A percentile compares a stretch with the other conserved stretches of the same genome.
phyloP scores from a whole-genome alignment of 176 grass and related monocot genomes.

The Paspalum vaginatum region DNA sequence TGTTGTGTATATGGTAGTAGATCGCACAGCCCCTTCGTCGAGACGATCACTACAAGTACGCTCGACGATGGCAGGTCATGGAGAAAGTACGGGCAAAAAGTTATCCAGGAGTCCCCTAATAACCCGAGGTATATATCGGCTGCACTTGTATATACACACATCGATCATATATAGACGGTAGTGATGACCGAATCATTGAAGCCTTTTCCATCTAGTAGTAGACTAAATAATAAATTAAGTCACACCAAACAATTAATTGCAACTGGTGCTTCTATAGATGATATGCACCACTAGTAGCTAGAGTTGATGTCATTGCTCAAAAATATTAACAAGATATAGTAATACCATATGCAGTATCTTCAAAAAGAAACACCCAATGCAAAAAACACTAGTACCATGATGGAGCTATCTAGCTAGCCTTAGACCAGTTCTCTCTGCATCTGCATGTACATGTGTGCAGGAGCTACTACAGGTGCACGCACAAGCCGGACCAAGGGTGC shows the following conservation, averaged over 20 bases:
- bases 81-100: constrained; percentile 91
- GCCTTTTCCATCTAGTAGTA: not conserved
- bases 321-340: too few species aligned
- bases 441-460: constrained; percentile 28
- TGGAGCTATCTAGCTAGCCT: not conserved
- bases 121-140: constrained; percentile 49
- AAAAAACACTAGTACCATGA: not conserved
- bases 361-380: too few species aligned
- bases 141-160: not conserved
- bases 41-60: constrained; percentile 24
- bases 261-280: constrained; percentile 11
- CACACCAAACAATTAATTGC: constrained; percentile 17
- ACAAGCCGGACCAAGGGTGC: constrained; percentile 68
- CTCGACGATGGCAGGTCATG: constrained; percentile 59
- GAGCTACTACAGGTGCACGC: constrained; percentile 87
- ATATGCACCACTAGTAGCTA: not conserved
- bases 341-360: too few species aligned
- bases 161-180: not conserved
- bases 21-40: constrained; percentile 48
- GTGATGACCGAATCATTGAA: not conserved
- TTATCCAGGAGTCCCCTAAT: constrained; percentile 50
- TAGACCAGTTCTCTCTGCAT: constrained; percentile 4
- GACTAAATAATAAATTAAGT: not conserved
- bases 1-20: constrained; percentile 47
- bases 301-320: not conserved